phyloP scores from a whole-genome alignment of 2,329 filamentous ascomycete species.

The Pyrenochaeta sp. region DNA sequence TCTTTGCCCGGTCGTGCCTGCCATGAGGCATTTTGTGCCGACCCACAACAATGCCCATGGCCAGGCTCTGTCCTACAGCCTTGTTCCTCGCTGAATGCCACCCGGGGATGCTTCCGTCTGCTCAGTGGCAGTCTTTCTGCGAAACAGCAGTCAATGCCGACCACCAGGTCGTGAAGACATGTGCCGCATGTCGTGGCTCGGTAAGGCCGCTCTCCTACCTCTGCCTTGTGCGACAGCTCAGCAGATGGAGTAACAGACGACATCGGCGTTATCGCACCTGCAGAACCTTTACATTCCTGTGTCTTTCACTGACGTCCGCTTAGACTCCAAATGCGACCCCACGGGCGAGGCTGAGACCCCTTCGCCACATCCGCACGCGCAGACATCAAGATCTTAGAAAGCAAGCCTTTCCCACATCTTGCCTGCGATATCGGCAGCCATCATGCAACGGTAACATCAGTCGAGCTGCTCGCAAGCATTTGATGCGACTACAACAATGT shows the following conservation, averaged over 20 bases:
- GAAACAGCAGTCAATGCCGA: constrained; percentile 13
- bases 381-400: constrained; percentile 13
- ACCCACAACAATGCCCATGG: constrained; percentile 3
- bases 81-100: background rate
- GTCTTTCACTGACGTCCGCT: constrained; percentile 13
- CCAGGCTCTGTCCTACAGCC: constrained; percentile 5
- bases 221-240: background rate
- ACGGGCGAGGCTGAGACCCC: constrained; percentile 1
- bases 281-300: background rate
- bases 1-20: constrained; percentile 13
- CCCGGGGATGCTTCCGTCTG: background rate
- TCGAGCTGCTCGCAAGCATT: background rate
- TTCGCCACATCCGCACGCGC: constrained; percentile 10
- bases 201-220: background rate
- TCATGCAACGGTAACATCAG: constrained; percentile 11
- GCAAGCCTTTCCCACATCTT: constrained; percentile 6
- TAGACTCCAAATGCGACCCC: constrained; percentile 12
- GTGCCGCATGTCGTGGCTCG: constrained; percentile 15
- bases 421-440: constrained; percentile 25
- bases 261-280: background rate
- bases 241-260: constrained; percentile 3
- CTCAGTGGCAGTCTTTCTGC: constrained; percentile 5
- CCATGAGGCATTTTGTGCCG: constrained; percentile 3
- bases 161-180: constrained; percentile 17
- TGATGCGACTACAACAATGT: background rate